Evolutionary conservation across 73 alveolate genomes (phyloP).

Genomic region (Paraurostyla sp.): DNA sequence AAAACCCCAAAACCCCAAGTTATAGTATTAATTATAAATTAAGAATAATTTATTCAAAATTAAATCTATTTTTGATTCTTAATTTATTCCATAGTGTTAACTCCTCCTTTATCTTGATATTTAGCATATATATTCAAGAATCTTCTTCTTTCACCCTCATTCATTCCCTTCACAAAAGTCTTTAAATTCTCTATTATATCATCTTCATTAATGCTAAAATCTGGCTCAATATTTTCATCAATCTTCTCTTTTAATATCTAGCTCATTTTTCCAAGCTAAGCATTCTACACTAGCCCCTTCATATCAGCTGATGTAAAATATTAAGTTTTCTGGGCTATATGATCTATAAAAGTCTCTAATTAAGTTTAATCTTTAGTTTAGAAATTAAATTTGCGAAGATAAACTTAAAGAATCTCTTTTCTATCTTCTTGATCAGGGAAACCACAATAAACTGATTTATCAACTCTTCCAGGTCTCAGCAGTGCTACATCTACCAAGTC

Average conservation of each 20-base stretch:
- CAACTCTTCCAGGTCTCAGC: constrained; percentile 95
- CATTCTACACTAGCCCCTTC: constrained; percentile 72
- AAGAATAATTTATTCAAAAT: constrained; percentile 6
- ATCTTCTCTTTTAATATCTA: constrained; percentile 36
- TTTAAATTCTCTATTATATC: constrained; percentile 8
- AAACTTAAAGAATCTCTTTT: constrained; percentile 58
- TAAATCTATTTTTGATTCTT: constrained; percentile 39
- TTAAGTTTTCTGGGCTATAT: constrained; percentile 47
- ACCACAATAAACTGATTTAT: constrained; percentile 83
- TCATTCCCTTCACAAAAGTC: constrained; percentile 29
- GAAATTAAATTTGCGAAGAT: constrained; percentile 69
- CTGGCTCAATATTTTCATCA: constrained; percentile 36
- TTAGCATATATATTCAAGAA: constrained; percentile 37
- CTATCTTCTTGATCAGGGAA: constrained; percentile 80
- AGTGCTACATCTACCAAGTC: constrained; percentile 92
- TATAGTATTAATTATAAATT: too few relatives aligned
- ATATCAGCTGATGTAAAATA: constrained; percentile 84
- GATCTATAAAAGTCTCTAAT: constrained; percentile 58
- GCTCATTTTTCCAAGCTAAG: constrained; percentile 70
- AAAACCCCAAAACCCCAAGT: constrained; percentile 49
- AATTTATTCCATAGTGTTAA: constrained; percentile 4
- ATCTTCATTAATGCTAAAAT: constrained; percentile 45
- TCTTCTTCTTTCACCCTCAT: constrained; percentile 34
- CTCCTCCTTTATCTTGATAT: constrained; percentile 56
- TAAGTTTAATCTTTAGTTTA: background rate